phyloP scores from a whole-genome alignment of 148 eudicot genomes.

The Suaeda aralocaspica region DNA sequence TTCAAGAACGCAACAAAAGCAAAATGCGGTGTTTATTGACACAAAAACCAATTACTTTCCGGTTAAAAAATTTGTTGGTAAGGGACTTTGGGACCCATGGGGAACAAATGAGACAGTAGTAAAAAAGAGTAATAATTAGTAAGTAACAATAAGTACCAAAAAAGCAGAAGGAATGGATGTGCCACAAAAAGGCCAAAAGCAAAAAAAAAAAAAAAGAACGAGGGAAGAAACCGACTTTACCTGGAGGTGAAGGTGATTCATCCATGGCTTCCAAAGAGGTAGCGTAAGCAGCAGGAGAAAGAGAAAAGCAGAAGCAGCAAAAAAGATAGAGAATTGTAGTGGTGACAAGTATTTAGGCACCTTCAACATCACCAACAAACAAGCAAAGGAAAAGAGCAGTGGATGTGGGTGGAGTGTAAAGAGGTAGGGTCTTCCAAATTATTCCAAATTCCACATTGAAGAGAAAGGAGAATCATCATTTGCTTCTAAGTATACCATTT shows the following conservation, averaged over 20 bases:
- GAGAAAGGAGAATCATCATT: conserved; percentile 2
- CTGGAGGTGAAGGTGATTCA: conserved; percentile 16
- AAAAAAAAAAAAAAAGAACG: background rate
- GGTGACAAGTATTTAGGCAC: too few species aligned
- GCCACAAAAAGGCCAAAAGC: background rate
- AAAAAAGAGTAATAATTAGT: background rate
- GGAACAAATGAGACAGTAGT: background rate
- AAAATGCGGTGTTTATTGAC: too few species aligned
- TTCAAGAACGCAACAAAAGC: too few species aligned
- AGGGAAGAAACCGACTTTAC: conserved; percentile 1
- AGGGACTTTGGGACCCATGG: too few species aligned
- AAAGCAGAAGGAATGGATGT: too few species aligned
- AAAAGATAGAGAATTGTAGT: background rate
- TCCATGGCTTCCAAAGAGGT: conserved; percentile 19
- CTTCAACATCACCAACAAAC: conserved; percentile 1
- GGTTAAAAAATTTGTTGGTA: too few species aligned
- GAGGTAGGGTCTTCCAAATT: background rate
- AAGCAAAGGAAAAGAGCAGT: background rate
- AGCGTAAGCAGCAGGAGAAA: background rate
- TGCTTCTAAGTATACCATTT: conserved; percentile 2
- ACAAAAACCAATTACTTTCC: too few species aligned
- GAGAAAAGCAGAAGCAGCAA: background rate
- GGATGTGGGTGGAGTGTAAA: background rate
- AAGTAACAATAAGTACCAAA: too few species aligned
- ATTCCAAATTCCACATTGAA: background rate